Evolutionary conservation across 805 yeast species (phyloP).

Genomic region (Debaryomyces prosopidis): DNA sequence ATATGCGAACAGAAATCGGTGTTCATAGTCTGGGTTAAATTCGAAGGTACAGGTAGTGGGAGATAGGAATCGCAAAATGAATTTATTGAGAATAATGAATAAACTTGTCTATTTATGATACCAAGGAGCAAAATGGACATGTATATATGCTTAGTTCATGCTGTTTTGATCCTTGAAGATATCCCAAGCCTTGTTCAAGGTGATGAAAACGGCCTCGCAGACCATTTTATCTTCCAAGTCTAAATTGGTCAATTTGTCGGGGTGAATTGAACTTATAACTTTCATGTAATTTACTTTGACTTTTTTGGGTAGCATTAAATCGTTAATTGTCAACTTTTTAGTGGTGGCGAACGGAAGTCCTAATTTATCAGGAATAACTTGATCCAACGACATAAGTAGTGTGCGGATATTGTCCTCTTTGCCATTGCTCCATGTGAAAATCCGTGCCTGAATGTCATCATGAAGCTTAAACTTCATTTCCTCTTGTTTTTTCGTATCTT

Average conservation of each 20-base stretch:
- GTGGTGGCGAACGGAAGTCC: conserved; percentile 30
- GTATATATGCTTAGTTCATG: conserved; percentile 5
- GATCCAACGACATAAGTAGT: conserved; percentile 66
- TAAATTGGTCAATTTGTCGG: conserved; percentile 73
- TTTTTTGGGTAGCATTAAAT: conserved; percentile 83
- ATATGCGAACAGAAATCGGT: no score
- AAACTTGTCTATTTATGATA: no score
- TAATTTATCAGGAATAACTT: conserved; percentile 50
- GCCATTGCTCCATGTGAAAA: conserved; percentile 67
- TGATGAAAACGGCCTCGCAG: conserved; percentile 83
- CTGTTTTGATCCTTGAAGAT: conserved; percentile 60
- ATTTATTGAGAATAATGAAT: no score
- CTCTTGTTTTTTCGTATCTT: conserved; percentile 47
- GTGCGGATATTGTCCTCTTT: conserved; percentile 82
- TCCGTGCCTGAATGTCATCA: conserved; percentile 57
- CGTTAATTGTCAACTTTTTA: conserved; percentile 57
- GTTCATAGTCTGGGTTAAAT: no score
- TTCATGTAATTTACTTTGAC: conserved; percentile 84
- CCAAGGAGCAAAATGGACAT: no score
- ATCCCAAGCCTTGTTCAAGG: conserved; percentile 90
- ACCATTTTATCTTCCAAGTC: conserved; percentile 74
- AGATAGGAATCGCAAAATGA: no score
- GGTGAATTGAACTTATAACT: conserved; percentile 76
- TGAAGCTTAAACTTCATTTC: conserved; percentile 51
- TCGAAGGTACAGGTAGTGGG: no score